Percentiles rank a stretch among this genome's conserved stretches.
Evolutionary conservation across 768 basidiomycete species (phyloP).

Genomic region (Suillus spraguei): DNA sequence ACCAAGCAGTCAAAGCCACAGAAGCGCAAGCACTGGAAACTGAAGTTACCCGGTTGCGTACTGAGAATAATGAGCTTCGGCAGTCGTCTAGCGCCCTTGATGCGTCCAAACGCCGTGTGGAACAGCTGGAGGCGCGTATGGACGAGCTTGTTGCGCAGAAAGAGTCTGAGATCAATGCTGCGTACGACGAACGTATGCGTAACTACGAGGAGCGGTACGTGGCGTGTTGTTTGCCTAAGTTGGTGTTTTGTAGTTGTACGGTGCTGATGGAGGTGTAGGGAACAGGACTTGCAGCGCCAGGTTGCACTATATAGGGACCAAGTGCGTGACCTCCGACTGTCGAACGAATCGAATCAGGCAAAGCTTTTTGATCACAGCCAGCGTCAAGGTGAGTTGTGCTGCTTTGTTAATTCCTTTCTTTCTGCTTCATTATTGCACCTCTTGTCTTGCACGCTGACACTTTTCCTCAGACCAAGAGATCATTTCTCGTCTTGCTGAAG

Average conservation of each 20-base stretch:
- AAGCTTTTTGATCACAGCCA: constrained; percentile 90
- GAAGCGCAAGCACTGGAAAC: constrained; percentile 78
- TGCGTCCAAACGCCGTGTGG: constrained; percentile 71
- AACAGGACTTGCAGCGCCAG: constrained; percentile 93
- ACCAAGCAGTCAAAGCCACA: constrained; percentile 87
- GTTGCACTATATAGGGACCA: constrained; percentile 86
- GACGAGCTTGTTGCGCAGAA: constrained; percentile 89
- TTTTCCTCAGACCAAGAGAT: constrained; percentile 79
- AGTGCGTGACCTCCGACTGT: constrained; percentile 85
- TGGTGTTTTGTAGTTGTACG: constrained; percentile 2
- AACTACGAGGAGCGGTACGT: constrained; percentile 95
- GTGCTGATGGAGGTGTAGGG: constrained; percentile 47
- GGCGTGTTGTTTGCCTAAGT: neutral
- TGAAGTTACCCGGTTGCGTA: constrained; percentile 71
- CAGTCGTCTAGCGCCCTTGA: constrained; percentile 70
- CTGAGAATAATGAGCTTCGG: constrained; percentile 83
- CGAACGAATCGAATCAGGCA: constrained; percentile 92
- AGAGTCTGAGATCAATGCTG: constrained; percentile 95
- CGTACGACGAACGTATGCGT: constrained; percentile 92
- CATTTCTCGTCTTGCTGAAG: constrained; percentile 84
- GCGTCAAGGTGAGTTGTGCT: constrained; percentile 69
- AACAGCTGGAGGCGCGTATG: constrained; percentile 94
- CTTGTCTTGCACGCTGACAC: neutral
- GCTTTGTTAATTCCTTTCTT: neutral
- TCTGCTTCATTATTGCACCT: neutral